Evolutionary conservation across 2,329 filamentous ascomycete genomes (phyloP).

Genomic region (Pseudocercospora macadamiae): DNA sequence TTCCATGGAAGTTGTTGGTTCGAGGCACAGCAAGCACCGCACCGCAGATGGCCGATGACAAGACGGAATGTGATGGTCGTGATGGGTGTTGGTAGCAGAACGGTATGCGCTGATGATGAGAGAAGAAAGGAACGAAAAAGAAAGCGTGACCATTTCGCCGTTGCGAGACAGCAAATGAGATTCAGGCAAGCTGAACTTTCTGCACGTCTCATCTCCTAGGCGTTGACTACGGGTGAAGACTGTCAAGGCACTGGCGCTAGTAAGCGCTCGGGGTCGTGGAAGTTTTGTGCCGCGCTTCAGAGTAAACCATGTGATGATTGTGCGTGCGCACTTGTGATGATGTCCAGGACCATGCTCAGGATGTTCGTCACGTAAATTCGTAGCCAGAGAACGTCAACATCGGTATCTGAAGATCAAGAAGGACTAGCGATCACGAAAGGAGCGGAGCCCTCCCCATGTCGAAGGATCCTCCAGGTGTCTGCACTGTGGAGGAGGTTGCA

Average conservation of each 20-base stretch:
- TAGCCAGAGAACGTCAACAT: no score
- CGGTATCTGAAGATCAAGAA: not conserved
- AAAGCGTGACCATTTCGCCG: not conserved
- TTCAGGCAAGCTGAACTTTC: not conserved
- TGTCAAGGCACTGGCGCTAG: not conserved
- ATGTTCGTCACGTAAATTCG: no score
- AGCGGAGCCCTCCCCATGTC: constrained; percentile 5
- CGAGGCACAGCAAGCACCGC: not conserved
- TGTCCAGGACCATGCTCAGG: no score
- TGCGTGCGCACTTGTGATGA: no score
- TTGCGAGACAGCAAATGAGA: not conserved
- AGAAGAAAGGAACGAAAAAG: no score
- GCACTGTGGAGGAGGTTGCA: constrained; percentile 14
- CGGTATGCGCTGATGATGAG: no score
- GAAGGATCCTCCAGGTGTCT: constrained; percentile 8
- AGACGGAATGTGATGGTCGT: no score
- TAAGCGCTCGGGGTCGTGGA: not conserved
- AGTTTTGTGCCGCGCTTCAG: not conserved
- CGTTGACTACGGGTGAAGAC: not conserved
- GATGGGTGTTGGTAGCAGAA: no score
- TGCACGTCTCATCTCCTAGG: not conserved
- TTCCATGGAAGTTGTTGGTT: not conserved
- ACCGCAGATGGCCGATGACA: not conserved
- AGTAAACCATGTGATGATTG: not conserved
- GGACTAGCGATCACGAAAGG: not conserved